A percentile compares a stretch with the other conserved stretches of the same genome.
phyloP scores from a whole-genome alignment of 2,329 filamentous ascomycete species.

The Didymellaceae sp. region DNA sequence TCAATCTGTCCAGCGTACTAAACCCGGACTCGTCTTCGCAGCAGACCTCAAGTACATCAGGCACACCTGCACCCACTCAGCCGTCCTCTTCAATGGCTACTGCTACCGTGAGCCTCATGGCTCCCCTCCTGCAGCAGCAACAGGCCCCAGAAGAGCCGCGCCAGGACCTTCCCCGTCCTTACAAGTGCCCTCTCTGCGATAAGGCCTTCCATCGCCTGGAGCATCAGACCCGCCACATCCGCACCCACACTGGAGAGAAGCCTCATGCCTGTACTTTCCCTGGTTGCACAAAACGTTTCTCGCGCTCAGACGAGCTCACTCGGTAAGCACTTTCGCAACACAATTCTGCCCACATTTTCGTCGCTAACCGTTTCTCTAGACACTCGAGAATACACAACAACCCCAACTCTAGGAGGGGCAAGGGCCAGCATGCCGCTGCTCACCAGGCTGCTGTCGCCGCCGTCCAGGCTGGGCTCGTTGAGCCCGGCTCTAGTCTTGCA shows the following conservation, averaged over 20 bases:
- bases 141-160: conserved; percentile 60
- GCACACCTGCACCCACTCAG: conserved; percentile 17
- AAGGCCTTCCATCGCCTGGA: conserved; percentile 98
- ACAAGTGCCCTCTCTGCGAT: conserved; percentile 98
- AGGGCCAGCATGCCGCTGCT: conserved; percentile 75
- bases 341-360: neutral
- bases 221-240: conserved; percentile 90
- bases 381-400: conserved; percentile 99
- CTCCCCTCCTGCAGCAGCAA: conserved; percentile 64
- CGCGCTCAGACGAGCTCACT: conserved; percentile 93
- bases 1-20: conserved; percentile 47
- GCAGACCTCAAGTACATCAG: conserved; percentile 4
- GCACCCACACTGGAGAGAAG: conserved; percentile 98
- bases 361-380: conserved; percentile 52
- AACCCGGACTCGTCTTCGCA: conserved; percentile 41
- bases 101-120: conserved; percentile 56
- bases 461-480: conserved; percentile 58
- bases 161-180: conserved; percentile 90
- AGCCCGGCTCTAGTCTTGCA: conserved; percentile 56
- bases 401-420: conserved; percentile 91
- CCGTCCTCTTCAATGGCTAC: conserved; percentile 47
- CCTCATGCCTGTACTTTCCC: conserved; percentile 95
- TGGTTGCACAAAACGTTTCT: conserved; percentile 96
- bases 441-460: conserved; percentile 63
- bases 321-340: conserved; percentile 20